Percentiles rank a stretch among this genome's conserved stretches.
These are phyloP conservation scores for Exophiala calicioides DNA, from an alignment of 2,329 filamentous ascomycete genomes.

Conservation along the genomic window DNA sequence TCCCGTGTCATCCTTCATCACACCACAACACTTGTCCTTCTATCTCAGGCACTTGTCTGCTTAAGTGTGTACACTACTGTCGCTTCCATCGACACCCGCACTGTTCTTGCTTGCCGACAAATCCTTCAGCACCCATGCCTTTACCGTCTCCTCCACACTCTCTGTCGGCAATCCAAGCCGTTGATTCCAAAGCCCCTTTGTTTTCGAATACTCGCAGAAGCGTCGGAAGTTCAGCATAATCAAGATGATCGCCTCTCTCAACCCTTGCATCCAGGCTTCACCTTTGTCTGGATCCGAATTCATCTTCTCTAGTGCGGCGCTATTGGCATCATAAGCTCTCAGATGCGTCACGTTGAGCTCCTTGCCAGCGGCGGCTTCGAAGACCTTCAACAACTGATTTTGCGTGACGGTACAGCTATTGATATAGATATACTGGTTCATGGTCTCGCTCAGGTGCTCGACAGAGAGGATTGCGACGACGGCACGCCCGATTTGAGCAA, in stretches of 20 bases:
- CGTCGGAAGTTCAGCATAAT: slow-evolving; percentile 16
- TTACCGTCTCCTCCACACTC: slow-evolving; percentile 12
- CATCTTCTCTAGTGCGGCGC: slow-evolving; percentile 10
- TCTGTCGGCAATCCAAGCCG: slow-evolving; percentile 16
- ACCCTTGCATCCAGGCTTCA: not conserved
- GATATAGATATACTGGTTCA: slow-evolving; percentile 60
- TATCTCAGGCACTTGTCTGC: no score
- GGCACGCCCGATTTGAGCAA: slow-evolving; percentile 23
- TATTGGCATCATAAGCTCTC: slow-evolving; percentile 24
- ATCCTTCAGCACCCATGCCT: no score
- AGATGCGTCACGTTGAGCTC: slow-evolving; percentile 54
- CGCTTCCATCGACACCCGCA: slow-evolving; percentile 21
- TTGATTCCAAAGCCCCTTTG: slow-evolving; percentile 11
- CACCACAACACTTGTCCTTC: no score
- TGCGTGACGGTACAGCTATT: slow-evolving; percentile 61
- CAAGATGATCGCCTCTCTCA: slow-evolving; percentile 7
- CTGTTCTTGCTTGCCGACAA: no score
- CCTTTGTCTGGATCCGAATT: slow-evolving; percentile 9
- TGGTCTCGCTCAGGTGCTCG: slow-evolving; percentile 51
- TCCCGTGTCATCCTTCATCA: no score
- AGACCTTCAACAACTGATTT: slow-evolving; percentile 55
- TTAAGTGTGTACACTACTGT: no score
- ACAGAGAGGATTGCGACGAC: slow-evolving; percentile 45
- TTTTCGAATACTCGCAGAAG: slow-evolving; percentile 15
- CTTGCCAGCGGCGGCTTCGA: slow-evolving; percentile 55